A percentile compares a stretch with the other conserved stretches of the same genome.
phyloP scores from a whole-genome alignment of 805 yeast species.

The Gaillardinia entomophila region DNA sequence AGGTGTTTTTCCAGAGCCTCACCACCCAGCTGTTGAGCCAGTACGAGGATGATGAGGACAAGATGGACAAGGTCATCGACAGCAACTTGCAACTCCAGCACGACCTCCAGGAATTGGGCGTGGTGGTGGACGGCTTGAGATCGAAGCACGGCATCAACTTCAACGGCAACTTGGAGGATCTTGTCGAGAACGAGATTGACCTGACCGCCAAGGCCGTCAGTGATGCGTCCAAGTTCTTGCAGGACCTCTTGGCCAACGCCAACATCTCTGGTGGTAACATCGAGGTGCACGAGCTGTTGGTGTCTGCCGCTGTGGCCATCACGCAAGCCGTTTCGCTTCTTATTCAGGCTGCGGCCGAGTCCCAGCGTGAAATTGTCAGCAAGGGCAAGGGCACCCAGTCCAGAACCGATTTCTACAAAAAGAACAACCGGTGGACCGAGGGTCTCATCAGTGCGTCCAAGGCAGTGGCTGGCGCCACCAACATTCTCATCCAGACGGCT shows the following conservation, averaged over 20 bases:
- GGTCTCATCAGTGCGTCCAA: slow-evolving; percentile 87
- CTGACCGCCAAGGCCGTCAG: slow-evolving; percentile 67
- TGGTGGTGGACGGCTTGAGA: slow-evolving; percentile 50
- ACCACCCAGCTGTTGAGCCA: slow-evolving; percentile 47
- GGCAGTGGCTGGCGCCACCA: slow-evolving; percentile 80
- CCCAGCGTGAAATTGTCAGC: slow-evolving; percentile 76
- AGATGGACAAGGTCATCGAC: slow-evolving; percentile 70
- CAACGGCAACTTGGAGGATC: slow-evolving; percentile 55
- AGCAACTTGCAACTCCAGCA: slow-evolving; percentile 74
- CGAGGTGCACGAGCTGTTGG: slow-evolving; percentile 69
- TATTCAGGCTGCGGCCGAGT: slow-evolving; percentile 69
- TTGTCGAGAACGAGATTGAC: slow-evolving; percentile 69
- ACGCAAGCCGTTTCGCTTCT: slow-evolving; percentile 71
- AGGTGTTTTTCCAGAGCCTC: slow-evolving; percentile 55
- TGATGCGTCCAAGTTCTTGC: slow-evolving; percentile 57
- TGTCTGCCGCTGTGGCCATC: slow-evolving; percentile 73
- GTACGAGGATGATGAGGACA: slow-evolving; percentile 52
- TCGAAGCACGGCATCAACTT: slow-evolving; percentile 22
- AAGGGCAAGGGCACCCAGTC: slow-evolving; percentile 62
- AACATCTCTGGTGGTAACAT: slow-evolving; percentile 49
- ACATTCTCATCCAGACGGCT: slow-evolving; percentile 75
- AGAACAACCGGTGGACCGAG: slow-evolving; percentile 89
- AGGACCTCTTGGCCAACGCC: slow-evolving; percentile 47
- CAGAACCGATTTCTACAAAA: slow-evolving; percentile 72
- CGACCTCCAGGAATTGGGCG: slow-evolving; percentile 52